Evolutionary conservation across 2,329 filamentous ascomycete genomes (phyloP), one percentile per base, ranked within the genome.

Genomic region (Leptosphaerulina australis): DNA sequence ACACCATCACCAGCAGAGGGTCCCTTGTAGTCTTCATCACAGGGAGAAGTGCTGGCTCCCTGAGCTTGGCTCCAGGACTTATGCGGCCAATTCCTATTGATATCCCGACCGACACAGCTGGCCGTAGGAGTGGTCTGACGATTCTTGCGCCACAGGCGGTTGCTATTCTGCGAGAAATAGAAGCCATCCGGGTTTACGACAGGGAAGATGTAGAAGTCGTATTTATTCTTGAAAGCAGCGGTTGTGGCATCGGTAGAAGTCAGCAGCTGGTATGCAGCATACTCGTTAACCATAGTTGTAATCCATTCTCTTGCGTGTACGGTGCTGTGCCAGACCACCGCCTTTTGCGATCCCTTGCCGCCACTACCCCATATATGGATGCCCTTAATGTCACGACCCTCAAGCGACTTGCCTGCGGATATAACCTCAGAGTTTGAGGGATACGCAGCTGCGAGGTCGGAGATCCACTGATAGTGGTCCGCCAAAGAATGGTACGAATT

Each of bases 191-290:
- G 71, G 58, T 74, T 74, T 18, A 72, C 68, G n/a, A 73, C 60
- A 6, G 71, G 70, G 53, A 72, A 65, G 58, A 88, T 79, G 67
- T 85, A 87, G 58, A 85, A 85, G 70, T 88, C 86, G 63, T 84
- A 86, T 46, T 77, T 81, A 68, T 87, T 78, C 18, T 87, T 76
- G 44, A 82, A 77, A 1, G 69, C 63, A 2, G 63, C 60, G 31
- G 63, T 62, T 1, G 60, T 58, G 10, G 69, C 36, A 35, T 71
- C 64, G 3, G 68, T 66, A 5, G 63, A 60, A 11, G 65, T 68
- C 11, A 74, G 62, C 15, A 74, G 62, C 50, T 69, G 64, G 56
- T 70, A 72, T 1, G 69, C 67, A 1, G 70, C 64, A 29, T 73
- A 74, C 35, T 74, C 71, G 10, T 66, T 67, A 5, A 60, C 58